Evolutionary conservation across 2,329 filamentous ascomycete genomes (phyloP).

Genomic region (Pseudogymnoascus sp.): DNA sequence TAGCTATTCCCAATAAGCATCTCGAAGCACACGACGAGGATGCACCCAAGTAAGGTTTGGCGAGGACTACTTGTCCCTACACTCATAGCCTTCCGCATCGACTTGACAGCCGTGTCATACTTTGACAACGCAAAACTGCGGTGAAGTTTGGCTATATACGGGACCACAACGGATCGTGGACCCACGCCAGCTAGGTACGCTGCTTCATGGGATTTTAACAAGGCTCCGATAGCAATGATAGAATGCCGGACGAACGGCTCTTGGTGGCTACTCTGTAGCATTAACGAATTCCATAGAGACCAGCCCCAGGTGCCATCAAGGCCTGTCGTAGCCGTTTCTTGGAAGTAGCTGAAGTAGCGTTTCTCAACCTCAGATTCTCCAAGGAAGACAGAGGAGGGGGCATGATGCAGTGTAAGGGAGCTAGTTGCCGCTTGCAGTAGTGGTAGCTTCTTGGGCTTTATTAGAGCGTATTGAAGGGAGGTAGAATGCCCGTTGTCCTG

Average conservation of each 20-base stretch:
- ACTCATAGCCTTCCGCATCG: background rate
- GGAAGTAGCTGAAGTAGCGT: slow-evolving; percentile 54
- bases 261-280: slow-evolving; percentile 17
- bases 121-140: slow-evolving; percentile 9
- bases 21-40: slow-evolving; percentile 22
- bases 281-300: slow-evolving; percentile 17
- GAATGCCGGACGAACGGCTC: slow-evolving; percentile 20
- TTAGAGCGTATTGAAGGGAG: slow-evolving; percentile 11
- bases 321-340: slow-evolving; percentile 49
- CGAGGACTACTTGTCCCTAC: background rate
- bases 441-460: slow-evolving; percentile 12
- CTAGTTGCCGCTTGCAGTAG: slow-evolving; percentile 26
- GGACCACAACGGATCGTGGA: slow-evolving; percentile 15
- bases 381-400: slow-evolving; percentile 30
- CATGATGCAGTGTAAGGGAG: slow-evolving; percentile 15
- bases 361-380: slow-evolving; percentile 44
- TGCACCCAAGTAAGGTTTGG: slow-evolving; percentile 11
- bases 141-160: slow-evolving; percentile 18
- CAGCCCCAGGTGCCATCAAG: slow-evolving; percentile 56
- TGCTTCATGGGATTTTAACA: slow-evolving; percentile 15
- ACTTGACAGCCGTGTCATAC: slow-evolving; percentile 8
- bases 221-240: slow-evolving; percentile 19
- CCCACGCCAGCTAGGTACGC: background rate
- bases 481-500: background rate
- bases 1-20: slow-evolving; percentile 7